phyloP scores from a whole-genome alignment of 2,329 filamentous ascomycete species.

The Phyllosticta ampelicida region DNA sequence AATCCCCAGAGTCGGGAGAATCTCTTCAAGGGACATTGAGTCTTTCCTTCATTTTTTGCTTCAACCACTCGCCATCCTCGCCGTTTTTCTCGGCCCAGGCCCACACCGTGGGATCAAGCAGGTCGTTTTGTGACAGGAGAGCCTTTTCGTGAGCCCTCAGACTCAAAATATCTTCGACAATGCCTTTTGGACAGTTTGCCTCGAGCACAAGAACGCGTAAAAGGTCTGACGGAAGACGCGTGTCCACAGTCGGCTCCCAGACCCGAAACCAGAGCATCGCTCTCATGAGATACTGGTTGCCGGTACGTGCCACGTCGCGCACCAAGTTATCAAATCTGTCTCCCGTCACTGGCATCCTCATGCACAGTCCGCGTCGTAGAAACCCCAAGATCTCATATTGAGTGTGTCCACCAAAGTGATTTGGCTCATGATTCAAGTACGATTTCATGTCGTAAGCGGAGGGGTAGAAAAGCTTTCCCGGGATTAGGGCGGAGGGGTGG shows the following conservation, averaged over 20 bases:
- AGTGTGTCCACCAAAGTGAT: too few relatives aligned
- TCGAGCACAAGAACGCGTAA: conserved; percentile 1
- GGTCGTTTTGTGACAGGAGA: not conserved
- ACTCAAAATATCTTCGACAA: not conserved
- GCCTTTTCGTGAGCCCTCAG: not conserved
- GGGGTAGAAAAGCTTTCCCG: not conserved
- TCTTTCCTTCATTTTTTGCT: not conserved
- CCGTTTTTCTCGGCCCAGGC: conserved; percentile 2
- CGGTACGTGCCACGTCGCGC: conserved; percentile 18
- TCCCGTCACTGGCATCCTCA: conserved; percentile 21
- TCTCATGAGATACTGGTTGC: conserved; percentile 18
- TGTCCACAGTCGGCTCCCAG: not conserved
- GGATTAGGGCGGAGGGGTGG: not conserved
- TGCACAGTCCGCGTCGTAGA: not conserved
- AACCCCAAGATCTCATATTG: not conserved
- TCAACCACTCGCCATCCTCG: conserved; percentile 1
- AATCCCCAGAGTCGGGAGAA: too few relatives aligned
- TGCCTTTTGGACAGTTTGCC: not conserved
- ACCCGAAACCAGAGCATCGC: conserved; percentile 14
- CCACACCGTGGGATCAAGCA: conserved; percentile 4
- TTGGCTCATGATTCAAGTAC: too few relatives aligned
- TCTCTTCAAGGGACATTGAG: not conserved
- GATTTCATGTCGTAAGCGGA: not conserved
- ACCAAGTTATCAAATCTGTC: conserved; percentile 20
- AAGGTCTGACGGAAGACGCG: not conserved